Evolutionary conservation across 352 stramenopile genomes (phyloP), one percentile per base, ranked within the genome.

Genomic region (Phytophthora litchii): DNA sequence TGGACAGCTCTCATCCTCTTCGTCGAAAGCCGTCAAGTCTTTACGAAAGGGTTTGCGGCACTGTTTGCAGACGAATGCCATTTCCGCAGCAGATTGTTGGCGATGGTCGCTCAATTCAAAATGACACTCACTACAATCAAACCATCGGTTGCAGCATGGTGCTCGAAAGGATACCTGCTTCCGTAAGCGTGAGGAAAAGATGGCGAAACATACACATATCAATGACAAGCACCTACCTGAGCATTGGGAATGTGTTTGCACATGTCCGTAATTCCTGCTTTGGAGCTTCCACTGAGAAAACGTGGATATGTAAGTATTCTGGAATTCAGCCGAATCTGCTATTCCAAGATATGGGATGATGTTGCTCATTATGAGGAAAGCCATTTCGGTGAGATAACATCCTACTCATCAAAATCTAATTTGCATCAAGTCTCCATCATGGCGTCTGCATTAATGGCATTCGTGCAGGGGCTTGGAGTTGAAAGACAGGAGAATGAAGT

Each of bases 71-170:
- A 86, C 37, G 21, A 93, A 80, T 21, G 76, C 74, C 47, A 91
- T 74, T 68, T 89, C 74, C 0, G 46, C 44, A 11, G 76, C 69
- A 10, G 52, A 19, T n/a, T 53, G 44, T 19, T 89, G 63, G 19
- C 71, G 52, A 49, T 93, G 76, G 48, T 88, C 72, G 41, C 74
- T 85, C 10, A 78, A 61, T 58, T 91, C 80, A 37, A 84, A 86
- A 52, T 93, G 81, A 43, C 84, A 89, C 55, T 88, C 78, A 50
- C 67, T 86, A 67, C 81, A 93, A 59, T 91, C 81, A 54, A 91
- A 93, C 83, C 80, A 93, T 38, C 78, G 81, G 13, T 68, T 74
- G 65, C 81, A 93, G 64, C 83, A 91, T 41, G 81, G 76, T 23
- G 81, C 74, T 35, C 63, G 80, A 65, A 91, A 91, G 7, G 79